Base-by-base conservation (phyloP, 164 flowering plant species). In the Aristolochia contorta region DNA sequence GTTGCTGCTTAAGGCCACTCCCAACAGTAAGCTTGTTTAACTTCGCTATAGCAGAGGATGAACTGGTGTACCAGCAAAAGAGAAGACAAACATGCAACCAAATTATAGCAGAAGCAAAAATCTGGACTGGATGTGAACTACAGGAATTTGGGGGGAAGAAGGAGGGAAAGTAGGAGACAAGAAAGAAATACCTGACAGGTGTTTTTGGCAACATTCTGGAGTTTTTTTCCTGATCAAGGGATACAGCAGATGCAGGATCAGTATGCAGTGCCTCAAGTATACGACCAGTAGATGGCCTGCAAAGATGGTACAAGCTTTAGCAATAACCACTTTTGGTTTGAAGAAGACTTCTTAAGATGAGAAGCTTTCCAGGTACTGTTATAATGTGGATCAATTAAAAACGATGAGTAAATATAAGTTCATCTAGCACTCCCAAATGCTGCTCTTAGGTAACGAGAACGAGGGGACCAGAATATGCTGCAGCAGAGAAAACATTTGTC, bases 211-310 rank as follows among this genome's bases (percentile, higher is more conserved):
- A 65, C 21, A 27, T 1, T 74, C 81, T 87, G 21, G 58, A 55
- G 58, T 68, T 78, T 75, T 80, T 90, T 58, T 88, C 99, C 65
- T 81, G 83, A 27, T 85, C 96, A 70, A 81, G 77, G 16, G 92
- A 73, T 24, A 85, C 85, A 73, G 88, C 96, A 67, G 97, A 88
- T 57, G 99, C 99, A 69, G 99, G 99, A 79, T 93, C 99, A 59
- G 79, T 74, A 82, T 90, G 96, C 67, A 93, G 66, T 16, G 99
- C 99, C 77, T 93, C 99, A 69, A 93, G 93, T 65, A 93, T 90
- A 57, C 56, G 76, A 80, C 90, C 89, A 70, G 87, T 68, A 52
- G 84, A 74, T 49, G 85, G 82, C 87, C 99, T 90, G 97, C 89
- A 90, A 65, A 67, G 76, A 75, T 77, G 54, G 18, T 74, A 77